These are phyloP conservation scores for Celoporthe dispersa DNA, from an alignment of 2,329 filamentous ascomycete genomes.

Conservation along the genomic window DNA sequence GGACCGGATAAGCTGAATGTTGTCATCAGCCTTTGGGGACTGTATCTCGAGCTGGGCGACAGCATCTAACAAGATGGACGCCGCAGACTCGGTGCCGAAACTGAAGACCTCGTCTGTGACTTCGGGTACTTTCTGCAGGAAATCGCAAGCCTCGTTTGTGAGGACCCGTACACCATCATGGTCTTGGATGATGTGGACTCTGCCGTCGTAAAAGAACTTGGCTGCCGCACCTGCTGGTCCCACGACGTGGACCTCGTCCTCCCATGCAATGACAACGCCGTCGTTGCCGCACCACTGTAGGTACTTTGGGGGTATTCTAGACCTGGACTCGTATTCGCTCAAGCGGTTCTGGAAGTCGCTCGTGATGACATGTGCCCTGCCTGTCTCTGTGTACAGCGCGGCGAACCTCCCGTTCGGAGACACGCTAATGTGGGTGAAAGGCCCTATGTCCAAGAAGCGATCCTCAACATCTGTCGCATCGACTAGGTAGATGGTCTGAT, in stretches of 20 bases:
- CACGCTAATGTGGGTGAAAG: constrained; percentile 87
- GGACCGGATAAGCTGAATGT: constrained; percentile 89
- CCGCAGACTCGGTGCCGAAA: constrained; percentile 83
- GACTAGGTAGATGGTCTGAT: constrained; percentile 81
- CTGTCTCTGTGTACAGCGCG: constrained; percentile 83
- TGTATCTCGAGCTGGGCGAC: constrained; percentile 89
- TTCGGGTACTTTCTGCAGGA: constrained; percentile 89
- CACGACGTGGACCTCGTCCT: constrained; percentile 94
- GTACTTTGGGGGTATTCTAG: constrained; percentile 82
- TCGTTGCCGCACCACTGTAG: constrained; percentile 97
- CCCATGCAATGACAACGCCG: constrained; percentile 91
- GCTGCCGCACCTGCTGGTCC: constrained; percentile 78
- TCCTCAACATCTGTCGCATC: constrained; percentile 92
- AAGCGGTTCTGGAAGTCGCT: constrained; percentile 93
- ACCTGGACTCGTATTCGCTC: constrained; percentile 88
- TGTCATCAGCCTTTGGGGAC: constrained; percentile 95
- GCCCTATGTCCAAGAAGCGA: constrained; percentile 85
- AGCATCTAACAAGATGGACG: constrained; percentile 91
- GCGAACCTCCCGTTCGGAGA: constrained; percentile 90
- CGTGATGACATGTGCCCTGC: constrained; percentile 89
- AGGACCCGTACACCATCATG: constrained; percentile 87
- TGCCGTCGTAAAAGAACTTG: constrained; percentile 86
- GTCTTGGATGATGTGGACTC: constrained; percentile 83
- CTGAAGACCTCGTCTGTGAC: constrained; percentile 89
- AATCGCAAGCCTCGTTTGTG: constrained; percentile 95